phyloP scores from a whole-genome alignment of 257 asterid genomes.

The Solanum gracilifrons region DNA sequence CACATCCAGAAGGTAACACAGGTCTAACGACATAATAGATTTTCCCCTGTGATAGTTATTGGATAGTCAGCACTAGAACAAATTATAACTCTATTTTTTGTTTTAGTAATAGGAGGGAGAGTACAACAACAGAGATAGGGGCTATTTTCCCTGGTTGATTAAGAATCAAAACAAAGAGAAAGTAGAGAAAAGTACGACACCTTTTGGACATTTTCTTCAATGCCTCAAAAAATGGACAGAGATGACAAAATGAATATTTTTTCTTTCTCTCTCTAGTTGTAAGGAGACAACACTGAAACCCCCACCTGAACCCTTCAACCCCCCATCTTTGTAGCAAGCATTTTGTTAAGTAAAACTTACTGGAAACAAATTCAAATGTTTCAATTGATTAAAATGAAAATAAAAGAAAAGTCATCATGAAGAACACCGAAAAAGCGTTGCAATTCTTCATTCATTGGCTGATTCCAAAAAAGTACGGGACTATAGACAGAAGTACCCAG shows the following conservation, averaged over 20 bases:
- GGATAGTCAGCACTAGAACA: not conserved
- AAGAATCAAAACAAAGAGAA: not conserved
- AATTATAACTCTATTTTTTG: not conserved
- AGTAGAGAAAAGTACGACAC: not conserved
- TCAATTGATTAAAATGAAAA: not conserved
- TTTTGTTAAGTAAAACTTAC: not conserved
- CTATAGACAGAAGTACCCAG: not conserved
- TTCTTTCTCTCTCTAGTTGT: not conserved
- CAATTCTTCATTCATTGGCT: not conserved
- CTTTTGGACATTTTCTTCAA: not conserved
- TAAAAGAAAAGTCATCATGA: not conserved
- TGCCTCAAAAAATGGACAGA: not conserved
- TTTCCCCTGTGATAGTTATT: slow-evolving; percentile 48
- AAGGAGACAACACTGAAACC: not conserved
- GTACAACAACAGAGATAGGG: not conserved
- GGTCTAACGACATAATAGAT: slow-evolving; percentile 78
- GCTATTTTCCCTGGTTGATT: not conserved
- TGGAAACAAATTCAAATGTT: not conserved
- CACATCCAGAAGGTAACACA: slow-evolving; percentile 67
- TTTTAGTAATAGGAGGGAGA: not conserved
- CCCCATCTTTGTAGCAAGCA: not conserved
- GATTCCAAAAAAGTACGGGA: not conserved
- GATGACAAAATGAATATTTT: not conserved
- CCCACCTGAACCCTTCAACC: not conserved
- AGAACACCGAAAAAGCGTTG: not conserved